Conservation (phyloP, 306 rosid genomes). For the Castanea sativa region DNA sequence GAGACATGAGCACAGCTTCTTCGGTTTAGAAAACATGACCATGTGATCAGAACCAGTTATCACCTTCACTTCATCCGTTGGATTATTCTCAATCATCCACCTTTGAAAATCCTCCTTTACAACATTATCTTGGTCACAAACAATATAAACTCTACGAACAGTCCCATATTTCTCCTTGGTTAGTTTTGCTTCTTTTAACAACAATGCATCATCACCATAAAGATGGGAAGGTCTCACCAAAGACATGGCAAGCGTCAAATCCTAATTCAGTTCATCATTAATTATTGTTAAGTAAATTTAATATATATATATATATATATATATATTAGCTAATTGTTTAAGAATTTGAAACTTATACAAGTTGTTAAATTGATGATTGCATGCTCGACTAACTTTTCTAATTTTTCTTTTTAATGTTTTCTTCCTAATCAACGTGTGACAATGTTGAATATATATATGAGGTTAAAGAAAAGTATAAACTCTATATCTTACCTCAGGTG, state of each 20-base stretch:
- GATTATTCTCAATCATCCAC: constrained; percentile 36
- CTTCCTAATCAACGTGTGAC: no score
- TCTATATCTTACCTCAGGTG: constrained; percentile 33
- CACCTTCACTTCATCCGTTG: constrained; percentile 28
- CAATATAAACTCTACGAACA: constrained; percentile 35
- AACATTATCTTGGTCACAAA: constrained; percentile 30
- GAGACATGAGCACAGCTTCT: constrained; percentile 27
- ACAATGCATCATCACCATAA: background rate
- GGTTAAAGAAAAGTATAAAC: no score
- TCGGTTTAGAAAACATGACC: constrained; percentile 48
- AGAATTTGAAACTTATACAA: background rate
- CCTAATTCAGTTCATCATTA: constrained; percentile 12
- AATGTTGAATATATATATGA: no score
- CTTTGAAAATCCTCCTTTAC: constrained; percentile 16
- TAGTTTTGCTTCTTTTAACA: constrained; percentile 17
- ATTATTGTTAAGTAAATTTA: no score
- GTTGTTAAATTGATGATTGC: background rate
- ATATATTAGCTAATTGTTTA: no score
- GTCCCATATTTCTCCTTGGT: constrained; percentile 32
- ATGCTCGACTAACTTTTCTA: no score
- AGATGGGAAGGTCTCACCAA: constrained; percentile 22
- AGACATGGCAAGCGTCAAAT: constrained; percentile 30
- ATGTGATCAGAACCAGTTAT: constrained; percentile 45
- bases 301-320: no score
- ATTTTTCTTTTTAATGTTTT: background rate